A percentile compares a stretch with the other conserved stretches of the same genome.
Conservation (phyloP, 1,284 basidiomycete genomes). For the Tetrapyrgos nigripes region DNA sequence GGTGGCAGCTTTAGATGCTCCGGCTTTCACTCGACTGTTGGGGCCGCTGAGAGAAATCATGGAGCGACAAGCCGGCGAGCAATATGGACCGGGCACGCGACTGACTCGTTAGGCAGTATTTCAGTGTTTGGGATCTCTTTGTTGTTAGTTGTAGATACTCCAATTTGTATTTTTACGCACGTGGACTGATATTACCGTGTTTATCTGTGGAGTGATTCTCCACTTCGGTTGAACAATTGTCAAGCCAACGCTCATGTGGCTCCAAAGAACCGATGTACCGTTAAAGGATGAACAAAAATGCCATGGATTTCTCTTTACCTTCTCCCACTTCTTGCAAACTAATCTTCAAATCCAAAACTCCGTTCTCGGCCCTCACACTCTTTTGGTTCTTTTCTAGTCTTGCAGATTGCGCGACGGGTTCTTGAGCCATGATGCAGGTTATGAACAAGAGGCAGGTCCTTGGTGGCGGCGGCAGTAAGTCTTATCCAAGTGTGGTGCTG, state of each 20-base stretch:
- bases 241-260: constrained; percentile 14
- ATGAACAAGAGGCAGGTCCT: constrained; percentile 40
- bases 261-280: constrained; percentile 2
- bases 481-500: background rate
- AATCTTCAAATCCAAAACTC: background rate
- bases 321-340: constrained; percentile 11
- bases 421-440: constrained; percentile 16
- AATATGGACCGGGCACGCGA: background rate
- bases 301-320: constrained; percentile 9
- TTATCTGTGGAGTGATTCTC: background rate
- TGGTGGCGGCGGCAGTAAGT: constrained; percentile 22
- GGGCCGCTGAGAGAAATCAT: constrained; percentile 91
- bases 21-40: constrained; percentile 93
- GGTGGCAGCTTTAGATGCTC: constrained; percentile 92
- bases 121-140: background rate
- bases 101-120: background rate
- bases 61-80: constrained; percentile 77
- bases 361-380: constrained; percentile 17
- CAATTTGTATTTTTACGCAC: background rate
- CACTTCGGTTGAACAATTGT: background rate
- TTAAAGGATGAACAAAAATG: constrained; percentile 3
- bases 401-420: background rate
- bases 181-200: background rate
- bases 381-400: constrained; percentile 22
- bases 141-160: background rate